A percentile compares a stretch with the other conserved stretches of the same genome.
Evolutionary conservation across 176 grass and related monocot genomes (phyloP).

Genomic region (Cenchrus fungigraminus): DNA sequence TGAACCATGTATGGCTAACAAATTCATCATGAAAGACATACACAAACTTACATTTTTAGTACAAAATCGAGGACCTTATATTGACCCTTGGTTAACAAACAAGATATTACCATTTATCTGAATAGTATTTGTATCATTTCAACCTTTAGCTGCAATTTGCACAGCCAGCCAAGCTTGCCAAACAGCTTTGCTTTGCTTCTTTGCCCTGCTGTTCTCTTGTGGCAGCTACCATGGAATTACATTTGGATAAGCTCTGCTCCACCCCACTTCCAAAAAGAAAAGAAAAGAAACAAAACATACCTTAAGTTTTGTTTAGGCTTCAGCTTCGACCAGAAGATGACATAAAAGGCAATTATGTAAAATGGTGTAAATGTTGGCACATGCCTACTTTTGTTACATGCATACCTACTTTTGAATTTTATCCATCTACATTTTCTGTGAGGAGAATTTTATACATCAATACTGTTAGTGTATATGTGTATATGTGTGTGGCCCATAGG

Average conservation of each 20-base stretch:
- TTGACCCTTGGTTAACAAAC: background rate
- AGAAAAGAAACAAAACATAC: background rate
- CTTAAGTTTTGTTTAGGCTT: background rate
- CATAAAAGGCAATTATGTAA: background rate
- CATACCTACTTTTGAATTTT: conserved; percentile 24
- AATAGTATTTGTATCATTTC: background rate
- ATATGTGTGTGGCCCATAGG: too few species aligned
- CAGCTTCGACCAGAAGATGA: background rate
- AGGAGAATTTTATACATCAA: background rate
- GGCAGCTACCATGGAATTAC: background rate
- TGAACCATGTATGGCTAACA: too few species aligned
- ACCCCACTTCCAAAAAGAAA: background rate
- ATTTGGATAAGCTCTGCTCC: background rate
- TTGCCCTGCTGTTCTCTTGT: background rate
- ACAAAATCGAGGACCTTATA: background rate
- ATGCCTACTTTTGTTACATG: conserved; percentile 14
- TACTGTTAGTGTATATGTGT: too few species aligned
- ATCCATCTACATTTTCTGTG: background rate
- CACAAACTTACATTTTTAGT: background rate
- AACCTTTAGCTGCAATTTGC: background rate
- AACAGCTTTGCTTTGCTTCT: background rate
- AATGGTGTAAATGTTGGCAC: conserved; percentile 2
- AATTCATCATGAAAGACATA: background rate
- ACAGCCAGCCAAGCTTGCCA: background rate
- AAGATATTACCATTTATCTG: background rate